Evolutionary conservation across 2,329 filamentous ascomycete genomes (phyloP).

Genomic region (Sarocladium strictum): DNA sequence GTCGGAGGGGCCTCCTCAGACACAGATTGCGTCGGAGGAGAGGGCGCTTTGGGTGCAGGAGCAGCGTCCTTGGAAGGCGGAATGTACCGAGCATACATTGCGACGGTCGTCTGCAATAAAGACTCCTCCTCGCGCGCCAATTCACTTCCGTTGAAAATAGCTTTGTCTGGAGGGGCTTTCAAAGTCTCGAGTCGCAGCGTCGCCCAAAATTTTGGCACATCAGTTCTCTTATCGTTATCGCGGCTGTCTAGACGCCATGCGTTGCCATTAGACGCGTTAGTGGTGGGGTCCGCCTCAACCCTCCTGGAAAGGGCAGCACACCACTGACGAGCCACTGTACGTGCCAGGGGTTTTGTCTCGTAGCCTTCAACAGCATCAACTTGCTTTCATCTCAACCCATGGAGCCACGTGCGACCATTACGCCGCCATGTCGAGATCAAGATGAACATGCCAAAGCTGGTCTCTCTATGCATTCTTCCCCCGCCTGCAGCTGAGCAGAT

Average conservation of each 20-base stretch:
- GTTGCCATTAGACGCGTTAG: neutral
- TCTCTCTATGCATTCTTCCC: neutral
- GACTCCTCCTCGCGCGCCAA: neutral
- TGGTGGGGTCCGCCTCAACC: neutral
- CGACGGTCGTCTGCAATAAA: neutral
- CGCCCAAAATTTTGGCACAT: constrained; percentile 8
- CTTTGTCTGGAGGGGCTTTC: neutral
- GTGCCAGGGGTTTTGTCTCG: neutral
- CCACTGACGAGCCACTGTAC: neutral
- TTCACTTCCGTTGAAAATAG: neutral
- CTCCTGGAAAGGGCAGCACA: neutral
- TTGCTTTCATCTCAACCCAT: neutral
- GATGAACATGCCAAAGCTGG: neutral
- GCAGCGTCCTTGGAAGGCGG: constrained; percentile 24
- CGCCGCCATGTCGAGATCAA: neutral
- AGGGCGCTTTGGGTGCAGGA: constrained; percentile 8
- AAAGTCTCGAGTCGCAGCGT: neutral
- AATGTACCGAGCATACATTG: constrained; percentile 39
- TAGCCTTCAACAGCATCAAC: neutral
- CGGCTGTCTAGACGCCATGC: neutral
- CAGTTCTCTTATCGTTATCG: constrained; percentile 6
- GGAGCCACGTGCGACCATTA: neutral
- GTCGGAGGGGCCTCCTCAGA: neutral
- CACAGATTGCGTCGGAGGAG: neutral
- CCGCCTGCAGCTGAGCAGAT: neutral